Conservation (phyloP, 2,329 filamentous ascomycete species). For the Paradendryphiella salina region DNA sequence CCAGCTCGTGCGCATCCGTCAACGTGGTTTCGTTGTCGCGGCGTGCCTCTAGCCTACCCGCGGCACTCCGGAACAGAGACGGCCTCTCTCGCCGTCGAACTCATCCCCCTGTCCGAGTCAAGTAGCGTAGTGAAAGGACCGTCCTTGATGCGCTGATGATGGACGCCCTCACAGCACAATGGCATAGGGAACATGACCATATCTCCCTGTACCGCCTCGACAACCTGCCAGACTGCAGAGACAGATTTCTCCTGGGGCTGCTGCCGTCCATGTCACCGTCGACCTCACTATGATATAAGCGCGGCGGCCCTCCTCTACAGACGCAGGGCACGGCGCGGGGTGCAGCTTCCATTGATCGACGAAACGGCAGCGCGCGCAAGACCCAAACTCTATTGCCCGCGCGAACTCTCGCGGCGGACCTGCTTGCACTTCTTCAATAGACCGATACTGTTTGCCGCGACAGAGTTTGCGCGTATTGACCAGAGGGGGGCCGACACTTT, state of each 20-base stretch:
- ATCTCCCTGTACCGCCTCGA: neutral
- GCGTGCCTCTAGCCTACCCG: constrained; percentile 37
- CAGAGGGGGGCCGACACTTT: constrained; percentile 12
- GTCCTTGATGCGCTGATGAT: constrained; percentile 24
- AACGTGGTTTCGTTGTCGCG: constrained; percentile 35
- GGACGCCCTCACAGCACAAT: constrained; percentile 13
- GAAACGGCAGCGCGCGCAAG: constrained; percentile 21
- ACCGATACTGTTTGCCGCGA: constrained; percentile 1
- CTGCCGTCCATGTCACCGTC: constrained; percentile 22
- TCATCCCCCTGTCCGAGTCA: constrained; percentile 25
- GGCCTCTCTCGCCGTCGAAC: constrained; percentile 26
- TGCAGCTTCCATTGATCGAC: constrained; percentile 27
- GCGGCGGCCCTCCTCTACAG: constrained; percentile 10
- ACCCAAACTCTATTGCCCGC: constrained; percentile 19
- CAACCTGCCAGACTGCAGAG: neutral
- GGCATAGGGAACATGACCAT: neutral
- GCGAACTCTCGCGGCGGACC: constrained; percentile 21
- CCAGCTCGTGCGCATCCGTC: constrained; percentile 27
- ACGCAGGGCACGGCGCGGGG: constrained; percentile 26
- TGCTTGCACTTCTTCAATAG: constrained; percentile 14
- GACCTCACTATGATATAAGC: constrained; percentile 11
- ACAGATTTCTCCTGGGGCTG: neutral
- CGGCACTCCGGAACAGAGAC: constrained; percentile 35
- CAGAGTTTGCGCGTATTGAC: constrained; percentile 17
- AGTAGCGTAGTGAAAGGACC: constrained; percentile 14